Evolutionary conservation across 1,139 yeast genomes (phyloP).

Genomic region (Entelexis sorbosivorans): DNA sequence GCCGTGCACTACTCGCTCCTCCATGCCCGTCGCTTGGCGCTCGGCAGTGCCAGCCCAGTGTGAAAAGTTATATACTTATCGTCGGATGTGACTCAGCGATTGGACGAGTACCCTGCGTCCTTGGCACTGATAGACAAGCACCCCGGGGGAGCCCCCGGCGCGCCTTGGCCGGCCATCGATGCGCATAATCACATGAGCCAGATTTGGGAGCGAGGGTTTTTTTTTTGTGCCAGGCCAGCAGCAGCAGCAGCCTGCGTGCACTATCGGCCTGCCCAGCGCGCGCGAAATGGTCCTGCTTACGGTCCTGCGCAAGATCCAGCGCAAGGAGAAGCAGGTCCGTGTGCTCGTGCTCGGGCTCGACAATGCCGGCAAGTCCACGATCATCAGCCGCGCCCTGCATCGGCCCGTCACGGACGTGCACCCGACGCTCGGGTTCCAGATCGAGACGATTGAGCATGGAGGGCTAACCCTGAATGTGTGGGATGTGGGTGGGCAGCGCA

Average conservation of each 20-base stretch:
- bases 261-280: too few relatives aligned
- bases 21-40: too few relatives aligned
- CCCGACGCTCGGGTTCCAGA: slow-evolving; percentile 59
- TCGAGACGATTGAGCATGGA: slow-evolving; percentile 37
- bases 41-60: neutral
- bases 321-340: slow-evolving; percentile 66
- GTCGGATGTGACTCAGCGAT: neutral
- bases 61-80: neutral
- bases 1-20: neutral
- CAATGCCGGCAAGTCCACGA: slow-evolving; percentile 79
- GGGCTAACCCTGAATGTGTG: slow-evolving; percentile 38
- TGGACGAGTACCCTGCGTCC: neutral
- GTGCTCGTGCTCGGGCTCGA: slow-evolving; percentile 75
- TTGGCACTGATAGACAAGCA: neutral
- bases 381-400: slow-evolving; percentile 43
- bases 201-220: too few relatives aligned
- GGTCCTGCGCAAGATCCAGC: slow-evolving; percentile 69
- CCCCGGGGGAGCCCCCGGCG: neutral
- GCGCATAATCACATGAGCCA: too few relatives aligned
- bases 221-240: too few relatives aligned
- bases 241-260: too few relatives aligned
- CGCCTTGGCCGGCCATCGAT: neutral
- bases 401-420: slow-evolving; percentile 38
- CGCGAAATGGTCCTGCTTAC: slow-evolving; percentile 80
- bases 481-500: slow-evolving; percentile 86